Evolutionary conservation across 31 red algal species (phyloP), one percentile per base, ranked within the genome.

Genomic region (Bonnemaisonia californica): DNA sequence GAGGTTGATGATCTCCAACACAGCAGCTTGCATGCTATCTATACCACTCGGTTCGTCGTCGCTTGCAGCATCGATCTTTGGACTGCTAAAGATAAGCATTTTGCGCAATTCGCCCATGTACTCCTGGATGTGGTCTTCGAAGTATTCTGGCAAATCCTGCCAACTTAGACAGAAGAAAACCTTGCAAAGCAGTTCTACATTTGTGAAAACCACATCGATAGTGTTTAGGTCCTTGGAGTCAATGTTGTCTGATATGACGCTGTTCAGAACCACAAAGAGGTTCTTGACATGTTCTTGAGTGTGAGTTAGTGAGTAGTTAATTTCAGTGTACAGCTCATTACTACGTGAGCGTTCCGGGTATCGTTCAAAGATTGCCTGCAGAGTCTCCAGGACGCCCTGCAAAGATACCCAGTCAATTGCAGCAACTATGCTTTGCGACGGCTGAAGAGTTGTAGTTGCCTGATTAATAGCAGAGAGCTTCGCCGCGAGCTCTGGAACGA

Each of bases 101-200:
- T 85, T 72, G 30, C 61, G 57, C 13, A 99, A 60, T 8, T 58
- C 71, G 13, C 62, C 67, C 91, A 96, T 96, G 54, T 83, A 94
- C 28, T 72, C 88, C 54, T 71, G 68, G 70, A 99, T 80, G 55
- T 96, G 63, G 48, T 99, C 97, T 57, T 99, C 93, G 80, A 99
- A 94, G 64, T 85, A 96, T n/a, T 80, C 93, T 54, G 97, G 97
- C n/a, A 99, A 77, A 61, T 99, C 93, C 65, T 99, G 97, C 84
- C 86, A 99, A 67, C 42, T 74, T 32, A 99, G 72, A 61, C 91
- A 96, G 76, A 94, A 94, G 57, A 88, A 99, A 23, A 94, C 77
- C 45, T 81, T 79, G 57, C 84, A 86, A 11, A 93, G 39, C 38
- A 76, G 67, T 24, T 77, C 62, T 5, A 71, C 33, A 48, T 85